Percentiles rank a stretch among this genome's conserved stretches.
These are phyloP conservation scores for Suillus occidentalis DNA, from an alignment of 768 basidiomycete genomes.

Conservation along the genomic window DNA sequence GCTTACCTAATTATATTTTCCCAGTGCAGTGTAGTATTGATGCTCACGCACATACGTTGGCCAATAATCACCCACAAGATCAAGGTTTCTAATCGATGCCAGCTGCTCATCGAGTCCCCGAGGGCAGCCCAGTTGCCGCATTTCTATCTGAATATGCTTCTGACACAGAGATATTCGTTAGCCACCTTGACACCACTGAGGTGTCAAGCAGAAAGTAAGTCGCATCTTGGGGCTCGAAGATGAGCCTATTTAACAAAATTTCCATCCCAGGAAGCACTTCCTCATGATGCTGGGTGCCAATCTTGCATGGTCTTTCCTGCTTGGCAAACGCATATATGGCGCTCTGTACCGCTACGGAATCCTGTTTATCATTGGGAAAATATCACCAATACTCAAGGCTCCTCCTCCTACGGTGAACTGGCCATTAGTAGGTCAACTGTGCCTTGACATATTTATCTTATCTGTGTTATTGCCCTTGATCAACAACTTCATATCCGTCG, in stretches of 20 bases:
- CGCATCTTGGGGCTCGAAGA: background rate
- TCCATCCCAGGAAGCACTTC: conserved; percentile 24
- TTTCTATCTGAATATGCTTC: conserved; percentile 21
- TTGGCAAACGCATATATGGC: conserved; percentile 21
- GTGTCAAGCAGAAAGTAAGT: conserved; percentile 26
- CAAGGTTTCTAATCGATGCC: conserved; percentile 21
- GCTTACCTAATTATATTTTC: conserved; percentile 6
- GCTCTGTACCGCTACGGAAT: conserved; percentile 31
- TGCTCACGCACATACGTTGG: background rate
- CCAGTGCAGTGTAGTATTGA: background rate
- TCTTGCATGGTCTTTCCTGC: conserved; percentile 23
- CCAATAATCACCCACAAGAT: background rate
- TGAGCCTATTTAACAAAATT: background rate
- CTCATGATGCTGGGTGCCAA: conserved; percentile 27
- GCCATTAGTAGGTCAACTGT: conserved; percentile 25
- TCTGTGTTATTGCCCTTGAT: conserved; percentile 25
- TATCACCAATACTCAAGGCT: conserved; percentile 14
- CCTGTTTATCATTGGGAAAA: conserved; percentile 24
- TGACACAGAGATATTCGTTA: conserved; percentile 29
- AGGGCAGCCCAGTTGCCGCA: conserved; percentile 23
- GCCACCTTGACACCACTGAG: conserved; percentile 26
- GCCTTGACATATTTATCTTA: conserved; percentile 28
- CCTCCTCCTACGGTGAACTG: conserved; percentile 17
- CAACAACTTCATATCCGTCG: conserved; percentile 21
- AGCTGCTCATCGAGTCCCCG: conserved; percentile 24